A percentile compares a stretch with the other conserved stretches of the same genome.
These are phyloP conservation scores for Phytophthora sp. DNA, from an alignment of 352 stramenopile genomes.

Conservation along the genomic window DNA sequence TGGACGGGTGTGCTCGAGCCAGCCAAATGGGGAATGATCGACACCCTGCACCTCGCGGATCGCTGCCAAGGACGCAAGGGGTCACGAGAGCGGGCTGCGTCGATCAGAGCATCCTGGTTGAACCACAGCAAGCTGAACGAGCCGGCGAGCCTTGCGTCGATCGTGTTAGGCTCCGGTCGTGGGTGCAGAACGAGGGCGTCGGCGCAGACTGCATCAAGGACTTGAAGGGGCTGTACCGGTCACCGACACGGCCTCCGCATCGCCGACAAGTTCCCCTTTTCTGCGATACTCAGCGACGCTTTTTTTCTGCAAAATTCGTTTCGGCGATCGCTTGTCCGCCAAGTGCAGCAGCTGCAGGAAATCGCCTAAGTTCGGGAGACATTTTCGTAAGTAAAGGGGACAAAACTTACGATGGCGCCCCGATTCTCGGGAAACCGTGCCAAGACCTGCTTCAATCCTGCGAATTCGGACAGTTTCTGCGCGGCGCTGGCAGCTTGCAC, in stretches of 20 bases:
- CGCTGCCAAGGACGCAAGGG: background rate
- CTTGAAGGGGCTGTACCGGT: conserved; percentile 1
- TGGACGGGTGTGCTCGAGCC: conserved; percentile 3
- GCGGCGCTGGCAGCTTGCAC: background rate
- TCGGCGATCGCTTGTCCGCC: conserved; percentile 21
- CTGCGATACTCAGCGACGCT: background rate
- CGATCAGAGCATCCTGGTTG: conserved; percentile 27
- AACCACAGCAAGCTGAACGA: conserved; percentile 25
- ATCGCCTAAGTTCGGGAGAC: conserved; percentile 2
- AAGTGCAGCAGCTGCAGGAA: background rate
- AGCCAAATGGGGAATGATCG: conserved; percentile 28
- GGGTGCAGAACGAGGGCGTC: conserved; percentile 22
- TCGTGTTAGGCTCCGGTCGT: conserved; percentile 20
- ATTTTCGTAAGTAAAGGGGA: background rate
- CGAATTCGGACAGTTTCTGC: conserved; percentile 6
- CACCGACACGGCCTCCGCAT: background rate
- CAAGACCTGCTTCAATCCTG: background rate
- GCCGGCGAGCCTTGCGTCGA: conserved; percentile 5
- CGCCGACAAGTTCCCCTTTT: conserved; percentile 11
- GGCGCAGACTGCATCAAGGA: conserved; percentile 11
- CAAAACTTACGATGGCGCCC: background rate
- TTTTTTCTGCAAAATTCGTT: conserved; percentile 14
- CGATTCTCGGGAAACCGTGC: background rate
- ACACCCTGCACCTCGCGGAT: conserved; percentile 3
- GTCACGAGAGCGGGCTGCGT: conserved; percentile 13